phyloP scores from a whole-genome alignment of 2,329 filamentous ascomycete species.

The Cladosporium sp. region DNA sequence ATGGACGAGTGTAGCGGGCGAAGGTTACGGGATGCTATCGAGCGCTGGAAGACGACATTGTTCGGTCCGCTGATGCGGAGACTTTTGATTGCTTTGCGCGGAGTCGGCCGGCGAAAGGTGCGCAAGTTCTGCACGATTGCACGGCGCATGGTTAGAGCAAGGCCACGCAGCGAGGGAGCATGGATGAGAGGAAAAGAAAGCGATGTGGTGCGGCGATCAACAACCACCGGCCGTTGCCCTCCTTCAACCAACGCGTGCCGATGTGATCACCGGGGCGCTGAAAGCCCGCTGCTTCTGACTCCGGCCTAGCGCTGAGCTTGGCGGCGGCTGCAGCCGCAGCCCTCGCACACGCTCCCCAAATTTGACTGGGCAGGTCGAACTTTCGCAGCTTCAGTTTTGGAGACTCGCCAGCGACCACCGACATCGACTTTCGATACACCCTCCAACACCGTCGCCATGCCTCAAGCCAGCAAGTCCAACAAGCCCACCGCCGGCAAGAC shows the following conservation, averaged over 20 bases:
- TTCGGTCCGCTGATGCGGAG: constrained; percentile 35
- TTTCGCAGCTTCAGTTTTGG: constrained; percentile 1
- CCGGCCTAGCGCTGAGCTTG: background rate
- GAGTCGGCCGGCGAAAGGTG: constrained; percentile 59
- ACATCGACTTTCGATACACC: constrained; percentile 12
- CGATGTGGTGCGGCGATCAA: background rate
- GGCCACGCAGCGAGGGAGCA: constrained; percentile 3
- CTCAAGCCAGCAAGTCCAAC: constrained; percentile 31
- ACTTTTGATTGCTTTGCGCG: constrained; percentile 52
- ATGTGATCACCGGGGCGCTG: background rate
- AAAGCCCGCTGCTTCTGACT: background rate
- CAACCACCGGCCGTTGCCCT: background rate
- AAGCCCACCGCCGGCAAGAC: constrained; percentile 65
- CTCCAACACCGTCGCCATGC: constrained; percentile 11
- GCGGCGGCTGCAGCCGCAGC: background rate
- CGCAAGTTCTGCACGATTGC: constrained; percentile 62
- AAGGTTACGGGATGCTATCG: constrained; percentile 33
- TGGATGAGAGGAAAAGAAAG: background rate
- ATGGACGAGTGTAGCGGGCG: constrained; percentile 60
- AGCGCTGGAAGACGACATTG: constrained; percentile 44
- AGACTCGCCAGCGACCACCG: background rate
- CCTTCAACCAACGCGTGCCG: too few species aligned
- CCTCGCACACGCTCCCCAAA: constrained; percentile 7
- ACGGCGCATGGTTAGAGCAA: constrained; percentile 58
- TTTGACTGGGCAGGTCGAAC: constrained; percentile 8